phyloP scores from a whole-genome alignment of 2,329 filamentous ascomycete species.

The Trichoderma asperellum region DNA sequence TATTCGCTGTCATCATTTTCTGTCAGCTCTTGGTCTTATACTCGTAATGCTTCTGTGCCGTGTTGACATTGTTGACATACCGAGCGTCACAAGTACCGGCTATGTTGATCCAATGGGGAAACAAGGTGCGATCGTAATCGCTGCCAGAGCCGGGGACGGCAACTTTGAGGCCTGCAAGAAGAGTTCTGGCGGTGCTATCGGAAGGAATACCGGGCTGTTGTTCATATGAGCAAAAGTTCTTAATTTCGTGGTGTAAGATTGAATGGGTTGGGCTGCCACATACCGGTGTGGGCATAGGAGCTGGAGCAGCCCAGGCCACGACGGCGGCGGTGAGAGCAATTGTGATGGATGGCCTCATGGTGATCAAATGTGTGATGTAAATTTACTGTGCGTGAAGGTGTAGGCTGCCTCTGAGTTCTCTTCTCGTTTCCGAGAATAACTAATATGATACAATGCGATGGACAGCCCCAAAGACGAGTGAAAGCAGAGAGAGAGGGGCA shows the following conservation, averaged over 20 bases:
- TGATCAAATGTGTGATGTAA: background rate
- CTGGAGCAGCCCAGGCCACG: slow-evolving; percentile 38
- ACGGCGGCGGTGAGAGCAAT: slow-evolving; percentile 35
- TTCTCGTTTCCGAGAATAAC: background rate
- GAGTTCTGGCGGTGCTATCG: slow-evolving; percentile 57
- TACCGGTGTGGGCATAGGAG: slow-evolving; percentile 37
- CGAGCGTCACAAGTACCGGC: slow-evolving; percentile 70
- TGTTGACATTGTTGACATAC: slow-evolving; percentile 37
- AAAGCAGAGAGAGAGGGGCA: background rate
- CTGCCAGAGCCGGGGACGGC: slow-evolving; percentile 56
- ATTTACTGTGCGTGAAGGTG: background rate
- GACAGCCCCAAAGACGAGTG: background rate
- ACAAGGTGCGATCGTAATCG: slow-evolving; percentile 67
- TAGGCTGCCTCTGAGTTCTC: background rate
- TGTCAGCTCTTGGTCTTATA: no score
- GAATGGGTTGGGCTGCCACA: background rate
- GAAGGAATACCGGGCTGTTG: slow-evolving; percentile 65
- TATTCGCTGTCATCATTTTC: slow-evolving; percentile 53
- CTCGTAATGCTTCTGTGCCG: background rate
- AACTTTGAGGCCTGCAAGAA: slow-evolving; percentile 63
- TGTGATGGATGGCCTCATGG: slow-evolving; percentile 41
- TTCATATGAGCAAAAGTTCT: background rate
- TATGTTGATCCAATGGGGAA: slow-evolving; percentile 72
- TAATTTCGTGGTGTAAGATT: background rate
- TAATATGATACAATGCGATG: background rate